Percentiles rank a stretch among this genome's conserved stretches.
These are phyloP conservation scores for Candida michaelii DNA, from an alignment of 805 yeast genomes.

Conservation along the genomic window DNA sequence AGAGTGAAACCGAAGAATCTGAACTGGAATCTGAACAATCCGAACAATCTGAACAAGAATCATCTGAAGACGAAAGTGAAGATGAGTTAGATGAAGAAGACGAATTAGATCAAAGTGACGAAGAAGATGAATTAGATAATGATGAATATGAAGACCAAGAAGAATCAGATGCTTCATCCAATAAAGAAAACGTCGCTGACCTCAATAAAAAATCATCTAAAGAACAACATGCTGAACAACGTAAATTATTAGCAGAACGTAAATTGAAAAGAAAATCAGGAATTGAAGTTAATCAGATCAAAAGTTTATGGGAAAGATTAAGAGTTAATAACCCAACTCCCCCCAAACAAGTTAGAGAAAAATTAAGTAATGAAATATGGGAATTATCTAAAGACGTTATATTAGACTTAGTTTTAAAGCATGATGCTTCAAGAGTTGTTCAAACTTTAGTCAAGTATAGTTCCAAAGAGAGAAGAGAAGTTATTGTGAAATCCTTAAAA, in stretches of 20 bases:
- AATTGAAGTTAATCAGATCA: constrained; percentile 77
- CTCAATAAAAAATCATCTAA: constrained; percentile 53
- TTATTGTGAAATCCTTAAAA: constrained; percentile 64
- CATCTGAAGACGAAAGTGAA: constrained; percentile 6
- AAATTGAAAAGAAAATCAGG: constrained; percentile 89
- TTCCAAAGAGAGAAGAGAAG: constrained; percentile 72
- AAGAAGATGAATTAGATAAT: neutral
- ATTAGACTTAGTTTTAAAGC: constrained; percentile 85
- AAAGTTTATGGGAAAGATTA: constrained; percentile 85
- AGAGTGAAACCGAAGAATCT: constrained; percentile 2
- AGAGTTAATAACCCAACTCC: constrained; percentile 83
- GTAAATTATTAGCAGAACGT: constrained; percentile 73
- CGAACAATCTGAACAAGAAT: neutral
- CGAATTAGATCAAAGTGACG: constrained; percentile 4
- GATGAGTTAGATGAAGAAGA: constrained; percentile 5
- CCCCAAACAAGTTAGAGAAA: constrained; percentile 72
- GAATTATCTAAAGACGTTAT: constrained; percentile 72
- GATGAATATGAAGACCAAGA: constrained; percentile 21
- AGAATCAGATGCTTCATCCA: constrained; percentile 15
- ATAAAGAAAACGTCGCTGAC: constrained; percentile 22
- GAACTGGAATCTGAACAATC: neutral
- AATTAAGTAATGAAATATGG: constrained; percentile 84
- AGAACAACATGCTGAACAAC: constrained; percentile 82
- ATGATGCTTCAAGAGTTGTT: constrained; percentile 94
- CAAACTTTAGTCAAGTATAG: constrained; percentile 91